These are phyloP conservation scores for Mortierella claussenii DNA, from an alignment of 192 early-diverging fungal genomes.

Conservation along the genomic window DNA sequence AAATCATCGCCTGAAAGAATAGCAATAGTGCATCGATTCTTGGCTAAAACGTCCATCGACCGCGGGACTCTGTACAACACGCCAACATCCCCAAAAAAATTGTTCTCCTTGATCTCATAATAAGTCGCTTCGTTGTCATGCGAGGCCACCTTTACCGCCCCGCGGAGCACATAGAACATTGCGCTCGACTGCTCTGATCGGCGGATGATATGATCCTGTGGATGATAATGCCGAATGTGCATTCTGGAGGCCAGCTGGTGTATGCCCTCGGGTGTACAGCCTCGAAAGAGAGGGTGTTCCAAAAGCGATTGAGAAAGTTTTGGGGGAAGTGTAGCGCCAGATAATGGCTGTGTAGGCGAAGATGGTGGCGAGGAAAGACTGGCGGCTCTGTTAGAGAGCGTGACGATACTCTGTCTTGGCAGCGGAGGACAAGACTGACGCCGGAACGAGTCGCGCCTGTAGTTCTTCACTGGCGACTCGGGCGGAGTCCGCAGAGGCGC, in stretches of 20 bases:
- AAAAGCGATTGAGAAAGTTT: conserved; percentile 29
- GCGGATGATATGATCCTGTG: conserved; percentile 50
- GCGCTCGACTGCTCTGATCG: conserved; percentile 61
- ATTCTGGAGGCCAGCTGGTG: conserved; percentile 43
- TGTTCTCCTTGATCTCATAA: conserved; percentile 67
- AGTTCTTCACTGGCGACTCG: conserved; percentile 39
- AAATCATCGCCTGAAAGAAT: conserved; percentile 72
- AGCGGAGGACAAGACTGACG: conserved; percentile 1
- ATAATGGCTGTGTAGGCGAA: conserved; percentile 20
- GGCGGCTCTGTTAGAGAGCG: not conserved
- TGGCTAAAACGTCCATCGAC: conserved; percentile 75
- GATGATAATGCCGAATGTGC: conserved; percentile 52
- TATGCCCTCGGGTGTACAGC: conserved; percentile 28
- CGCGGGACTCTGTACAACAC: conserved; percentile 77
- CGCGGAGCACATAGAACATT: conserved; percentile 64
- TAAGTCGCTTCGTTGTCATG: conserved; percentile 61
- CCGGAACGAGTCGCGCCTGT: conserved; percentile 21
- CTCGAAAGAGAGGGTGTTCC: conserved; percentile 46
- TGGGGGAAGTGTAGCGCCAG: conserved; percentile 25
- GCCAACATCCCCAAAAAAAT: conserved; percentile 86
- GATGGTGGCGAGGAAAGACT: conserved; percentile 36
- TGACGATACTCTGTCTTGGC: not conserved
- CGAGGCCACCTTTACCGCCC: conserved; percentile 61
- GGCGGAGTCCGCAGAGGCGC: conserved; percentile 39
- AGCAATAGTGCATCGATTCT: conserved; percentile 71